phyloP scores from a whole-genome alignment of 108 stramenopile species.

The Skeletonema potamos region DNA sequence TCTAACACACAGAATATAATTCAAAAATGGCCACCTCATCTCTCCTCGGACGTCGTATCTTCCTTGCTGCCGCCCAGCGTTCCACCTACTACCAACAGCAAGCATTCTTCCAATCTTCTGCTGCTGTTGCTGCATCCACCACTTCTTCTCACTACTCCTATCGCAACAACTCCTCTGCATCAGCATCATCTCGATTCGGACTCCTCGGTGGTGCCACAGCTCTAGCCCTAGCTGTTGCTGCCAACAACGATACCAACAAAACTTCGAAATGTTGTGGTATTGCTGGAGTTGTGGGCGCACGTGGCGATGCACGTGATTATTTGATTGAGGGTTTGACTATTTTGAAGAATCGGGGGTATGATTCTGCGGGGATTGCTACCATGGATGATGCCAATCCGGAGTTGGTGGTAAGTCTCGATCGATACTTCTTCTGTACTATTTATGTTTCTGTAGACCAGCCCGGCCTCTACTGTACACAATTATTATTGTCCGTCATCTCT shows the following conservation, averaged over 20 bases:
- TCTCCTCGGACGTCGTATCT: constrained; percentile 28
- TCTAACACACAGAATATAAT: too few species aligned
- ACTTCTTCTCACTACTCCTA: neutral
- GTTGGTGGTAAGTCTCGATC: neutral
- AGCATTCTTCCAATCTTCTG: neutral
- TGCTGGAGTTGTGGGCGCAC: constrained; percentile 56
- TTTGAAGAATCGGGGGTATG: constrained; percentile 98
- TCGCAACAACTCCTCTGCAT: neutral
- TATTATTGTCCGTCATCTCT: too few species aligned
- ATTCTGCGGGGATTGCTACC: constrained; percentile 96
- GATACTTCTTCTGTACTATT: neutral
- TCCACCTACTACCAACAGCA: neutral
- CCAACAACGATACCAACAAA: neutral
- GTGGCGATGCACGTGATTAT: constrained; percentile 56
- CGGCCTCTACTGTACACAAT: too few species aligned
- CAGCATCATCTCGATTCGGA: neutral
- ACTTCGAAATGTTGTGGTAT: constrained; percentile 51
- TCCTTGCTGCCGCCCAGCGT: constrained; percentile 29
- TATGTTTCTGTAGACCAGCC: too few species aligned
- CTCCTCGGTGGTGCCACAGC: neutral
- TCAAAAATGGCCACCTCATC: constrained; percentile 28
- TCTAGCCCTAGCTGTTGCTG: neutral
- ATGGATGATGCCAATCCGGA: constrained; percentile 40
- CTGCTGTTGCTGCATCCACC: neutral
- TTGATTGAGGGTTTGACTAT: constrained; percentile 94